Evolutionary conservation across 257 asterid species (phyloP).

Genomic region (Parsonsia alboflavescens): DNA sequence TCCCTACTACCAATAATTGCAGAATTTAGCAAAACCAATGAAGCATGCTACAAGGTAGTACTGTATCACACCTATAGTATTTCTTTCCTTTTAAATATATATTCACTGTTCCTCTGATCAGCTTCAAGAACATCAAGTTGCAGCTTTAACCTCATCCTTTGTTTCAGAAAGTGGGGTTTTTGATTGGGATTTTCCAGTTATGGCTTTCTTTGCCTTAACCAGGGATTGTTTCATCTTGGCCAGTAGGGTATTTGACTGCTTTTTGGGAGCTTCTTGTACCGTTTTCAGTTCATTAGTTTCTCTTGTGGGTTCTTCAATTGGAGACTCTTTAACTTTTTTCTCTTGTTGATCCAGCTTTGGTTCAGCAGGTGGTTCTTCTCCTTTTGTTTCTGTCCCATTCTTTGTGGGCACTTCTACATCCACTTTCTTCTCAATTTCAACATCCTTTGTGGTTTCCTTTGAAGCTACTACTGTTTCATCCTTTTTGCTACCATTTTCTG

Average conservation of each 20-base stretch:
- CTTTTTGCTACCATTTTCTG: constrained; percentile 23
- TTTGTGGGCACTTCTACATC: constrained; percentile 28
- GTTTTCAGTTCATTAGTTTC: constrained; percentile 29
- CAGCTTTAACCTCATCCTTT: constrained; percentile 36
- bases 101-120: constrained; percentile 6
- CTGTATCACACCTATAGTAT: constrained; percentile 34
- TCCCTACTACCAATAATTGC: constrained; percentile 20
- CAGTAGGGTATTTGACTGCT: constrained; percentile 53
- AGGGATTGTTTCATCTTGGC: constrained; percentile 83
- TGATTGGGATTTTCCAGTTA: constrained; percentile 66
- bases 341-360: constrained; percentile 24
- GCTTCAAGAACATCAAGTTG: constrained; percentile 21
- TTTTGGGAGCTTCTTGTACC: constrained; percentile 34
- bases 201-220: constrained; percentile 88
- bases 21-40: constrained; percentile 9
- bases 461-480: constrained; percentile 24
- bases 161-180: constrained; percentile 49
- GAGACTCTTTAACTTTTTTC: constrained; percentile 25
- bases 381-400: constrained; percentile 23
- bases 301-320: constrained; percentile 22
- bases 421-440: constrained; percentile 26
- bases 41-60: constrained; percentile 19
- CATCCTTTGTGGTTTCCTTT: constrained; percentile 21
- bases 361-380: constrained; percentile 22
- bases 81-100: constrained; percentile 10